Base-by-base conservation (phyloP, 2,329 filamentous ascomycete species). In the Aspergillus aculeatus region DNA sequence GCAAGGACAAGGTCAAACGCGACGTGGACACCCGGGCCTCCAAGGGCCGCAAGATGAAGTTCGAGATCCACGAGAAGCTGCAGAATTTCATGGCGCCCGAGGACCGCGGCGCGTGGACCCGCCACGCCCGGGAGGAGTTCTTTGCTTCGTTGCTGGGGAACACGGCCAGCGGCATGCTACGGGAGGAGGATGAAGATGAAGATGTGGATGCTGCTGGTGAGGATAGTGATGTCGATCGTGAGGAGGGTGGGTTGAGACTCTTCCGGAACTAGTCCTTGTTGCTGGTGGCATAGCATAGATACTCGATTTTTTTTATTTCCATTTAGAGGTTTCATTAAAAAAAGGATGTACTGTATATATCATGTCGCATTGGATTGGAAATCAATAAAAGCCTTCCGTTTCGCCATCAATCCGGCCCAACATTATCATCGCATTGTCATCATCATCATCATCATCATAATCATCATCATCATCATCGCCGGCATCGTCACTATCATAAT, bases 71-170 rank as follows among this genome's bases (percentile, higher is more conserved):
- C 72, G 94, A 98, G 80, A 98, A 98, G 81, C 77, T 99, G 71
- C 91, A 96, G 79, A 97, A 97, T 75, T 98, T 98, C 72, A 97
- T 97, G 92, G 93, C 93, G 11, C 88, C 92, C 0, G 92, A 97
- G 74, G 90, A 96, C 73, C 82, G 91, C 56, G 83, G 89, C 3
- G 77, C 75, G 16, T 99, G 95, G 95, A 90, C 91, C 62, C 86
- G 89, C 66, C 84, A 86, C 61, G 92, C 93, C 57, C 86, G 92
- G 60, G 91, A 95, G 41, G 80, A 82, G 59, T 86, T 94, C 74
- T 93, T 93, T 72, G 87, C 87, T 14, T 89, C 88, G 26, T 75
- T 93, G 64, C 85, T 94, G 64, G 90, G 90, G 0, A 73, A 69
- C 58, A 74, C 73, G 51, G 87, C 89, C 69, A 88, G 86, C 73